phyloP scores from a whole-genome alignment of 179 eudicot genomes.

The Gypsophila paniculata region DNA sequence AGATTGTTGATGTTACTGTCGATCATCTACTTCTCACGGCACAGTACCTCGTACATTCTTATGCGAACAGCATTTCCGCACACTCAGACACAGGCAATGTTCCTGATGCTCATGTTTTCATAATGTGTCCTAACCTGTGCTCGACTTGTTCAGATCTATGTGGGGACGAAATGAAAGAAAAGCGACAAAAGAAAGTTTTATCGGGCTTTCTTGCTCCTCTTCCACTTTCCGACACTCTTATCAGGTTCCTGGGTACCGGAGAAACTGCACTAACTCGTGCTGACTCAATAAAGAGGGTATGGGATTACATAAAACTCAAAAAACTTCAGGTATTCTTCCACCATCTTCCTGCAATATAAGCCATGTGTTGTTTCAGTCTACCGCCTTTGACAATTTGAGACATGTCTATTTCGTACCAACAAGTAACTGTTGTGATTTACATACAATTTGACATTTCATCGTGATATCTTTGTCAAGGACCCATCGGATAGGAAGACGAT shows the following conservation, averaged over 20 bases:
- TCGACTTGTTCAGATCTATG: conserved; percentile 39
- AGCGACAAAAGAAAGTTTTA: conserved; percentile 50
- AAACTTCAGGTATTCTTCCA: conserved; percentile 59
- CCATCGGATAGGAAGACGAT: conserved; percentile 72
- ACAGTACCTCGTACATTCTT: neutral
- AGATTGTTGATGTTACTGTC: neutral
- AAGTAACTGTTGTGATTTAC: neutral
- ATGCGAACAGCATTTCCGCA: neutral
- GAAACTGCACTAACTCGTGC: conserved; percentile 70
- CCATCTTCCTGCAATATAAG: neutral
- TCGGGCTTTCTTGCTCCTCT: conserved; percentile 67
- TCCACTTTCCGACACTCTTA: conserved; percentile 72
- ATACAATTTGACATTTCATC: neutral
- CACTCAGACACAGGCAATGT: conserved; percentile 5
- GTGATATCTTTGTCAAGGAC: conserved; percentile 49
- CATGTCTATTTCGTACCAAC: neutral
- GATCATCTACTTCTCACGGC: neutral
- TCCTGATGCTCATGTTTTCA: neutral
- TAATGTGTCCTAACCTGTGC: neutral
- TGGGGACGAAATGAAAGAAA: conserved; percentile 46
- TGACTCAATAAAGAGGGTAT: conserved; percentile 69
- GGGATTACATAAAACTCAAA: conserved; percentile 77
- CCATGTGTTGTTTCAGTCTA: neutral
- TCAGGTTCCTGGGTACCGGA: conserved; percentile 79
- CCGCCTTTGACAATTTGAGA: neutral